Evolutionary conservation across 1,284 basidiomycete genomes (phyloP), one percentile per base, ranked within the genome.

Genomic region (Thecaphora frezii): DNA sequence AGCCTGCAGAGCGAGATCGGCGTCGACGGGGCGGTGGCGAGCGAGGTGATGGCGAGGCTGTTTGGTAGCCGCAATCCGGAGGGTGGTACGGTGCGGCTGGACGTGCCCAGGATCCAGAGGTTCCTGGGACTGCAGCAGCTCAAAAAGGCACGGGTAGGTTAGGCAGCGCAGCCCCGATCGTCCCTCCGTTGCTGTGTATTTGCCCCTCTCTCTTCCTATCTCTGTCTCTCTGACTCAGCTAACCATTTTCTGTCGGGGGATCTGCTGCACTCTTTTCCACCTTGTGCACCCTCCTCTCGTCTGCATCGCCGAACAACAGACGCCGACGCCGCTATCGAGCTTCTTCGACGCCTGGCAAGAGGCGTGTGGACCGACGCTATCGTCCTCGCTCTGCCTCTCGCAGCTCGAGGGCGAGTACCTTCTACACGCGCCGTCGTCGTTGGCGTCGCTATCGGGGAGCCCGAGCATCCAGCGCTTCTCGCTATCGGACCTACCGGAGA

Each of bases 391-490:
- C n/a, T 7, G 45, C 3, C 54, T 64, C 10, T 36, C 42, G 8
- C 58, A 66, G 10, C 49, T 70, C 1, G 50, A 55, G 8, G 64
- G 64, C 21, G 50, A 64, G 36, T 66, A 58, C 54, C 48, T 75
- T n/a, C 61, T 75, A 12, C 55, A 63, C 2, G 69, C 66, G 0
- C 65, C 73, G 1, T 28, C 63, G 7, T 54, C 68, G 5, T 44
- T 41, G n/a, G 49, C 63, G 3, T 21, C 55, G 5, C 43, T 57
- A 12, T 51, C 47, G 25, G 58, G 47, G 23, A 53, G 39, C 28
- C 43, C 49, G 45, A 55, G 25, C 28, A 69, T 79, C 44, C 66
- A 73, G 43, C 72, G 61, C 55, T 74, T 70, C 37, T 71, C 76
- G 18, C 55, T 46, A n/a, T 62, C 68, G 19, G 51, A 54, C 7